Base-by-base conservation (phyloP, 1,139 yeast genomes). In the Suhomyces coccinellae region DNA sequence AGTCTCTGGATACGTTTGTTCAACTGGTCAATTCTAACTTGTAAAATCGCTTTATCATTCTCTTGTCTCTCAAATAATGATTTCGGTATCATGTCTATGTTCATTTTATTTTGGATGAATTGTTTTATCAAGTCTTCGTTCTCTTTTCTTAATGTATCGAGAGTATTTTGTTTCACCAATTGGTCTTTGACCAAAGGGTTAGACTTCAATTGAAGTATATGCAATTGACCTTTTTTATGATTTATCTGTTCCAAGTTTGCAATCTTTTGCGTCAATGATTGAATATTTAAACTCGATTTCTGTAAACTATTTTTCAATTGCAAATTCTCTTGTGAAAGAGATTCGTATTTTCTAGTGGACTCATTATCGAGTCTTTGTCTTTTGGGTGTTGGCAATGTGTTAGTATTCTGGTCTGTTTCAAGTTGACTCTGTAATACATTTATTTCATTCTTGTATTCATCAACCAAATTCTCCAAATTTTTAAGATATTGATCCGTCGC, bases 161-260 rank as follows among this genome's bases (percentile, higher is more conserved):
- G 63, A 47, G 78, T 71, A 36, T 73, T 67, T 49, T 71, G 74
- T 52, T 84, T 85, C n/a, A 85, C 67, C 12, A 76, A 64, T 59
- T 87, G 95, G 54, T 84, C 86, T 22, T 71, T 71, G 3, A 77
- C 53, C n/a, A 84, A 75, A 1, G 96, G 95, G 57, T 85, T 87
- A 33, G 79, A 75, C 44, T 83, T 74, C 44, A 87, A 64, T 61
- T 87, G 88, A 16, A 89, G 62, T 1, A 87, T 73, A 39, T 83
- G 75, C 3, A 74, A 60, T 37, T 63, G 62, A n/a, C 62, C 56
- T 46, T 69, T 69, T 49, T 78, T 75, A 12, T 48, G 24, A 28
- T 60, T 46, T 6, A 67, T 49, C 13, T 52, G 43, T 16, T 59
- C 55, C 3, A 71, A 52, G 6, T 66, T 59, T 29, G 59, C 56